Conservation (phyloP, 176 grass and related monocot species). For the Typha latifolia region DNA sequence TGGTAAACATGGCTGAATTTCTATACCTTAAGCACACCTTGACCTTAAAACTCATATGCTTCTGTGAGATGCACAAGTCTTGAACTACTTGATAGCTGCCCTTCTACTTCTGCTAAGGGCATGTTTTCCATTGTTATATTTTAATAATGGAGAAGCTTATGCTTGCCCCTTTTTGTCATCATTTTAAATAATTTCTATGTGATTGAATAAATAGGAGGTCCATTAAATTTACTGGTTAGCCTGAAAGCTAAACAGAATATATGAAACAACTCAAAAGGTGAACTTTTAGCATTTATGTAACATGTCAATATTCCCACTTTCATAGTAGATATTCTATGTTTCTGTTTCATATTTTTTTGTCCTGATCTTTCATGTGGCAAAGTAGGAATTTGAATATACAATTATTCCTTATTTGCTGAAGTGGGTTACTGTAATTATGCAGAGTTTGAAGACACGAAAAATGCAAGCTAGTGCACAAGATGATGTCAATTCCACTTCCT, state of each 20-base stretch:
- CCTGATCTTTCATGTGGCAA: neutral
- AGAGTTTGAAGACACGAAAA: conserved; percentile 24
- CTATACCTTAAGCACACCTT: neutral
- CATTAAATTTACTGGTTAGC: neutral
- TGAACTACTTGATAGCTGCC: too few species aligned
- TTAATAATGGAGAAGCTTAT: too few species aligned
- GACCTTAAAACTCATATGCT: too few species aligned
- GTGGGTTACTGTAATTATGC: neutral
- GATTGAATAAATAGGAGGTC: neutral
- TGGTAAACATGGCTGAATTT: conserved; percentile 12
- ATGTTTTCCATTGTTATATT: too few species aligned
- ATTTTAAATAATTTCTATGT: neutral
- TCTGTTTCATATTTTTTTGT: neutral
- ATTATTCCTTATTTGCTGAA: neutral
- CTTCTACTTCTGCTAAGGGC: too few species aligned
- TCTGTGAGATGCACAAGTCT: too few species aligned
- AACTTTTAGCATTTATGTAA: neutral
- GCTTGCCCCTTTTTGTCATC: neutral
- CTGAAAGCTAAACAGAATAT: too few species aligned
- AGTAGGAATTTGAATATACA: neutral
- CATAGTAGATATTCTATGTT: neutral
- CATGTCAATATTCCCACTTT: neutral
- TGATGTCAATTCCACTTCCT: conserved; percentile 10
- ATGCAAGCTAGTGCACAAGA: conserved; percentile 11
- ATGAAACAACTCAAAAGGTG: neutral